Evolutionary conservation across 2,329 filamentous ascomycete species (phyloP).

Genomic region (Fusarium sterilihyphosum): DNA sequence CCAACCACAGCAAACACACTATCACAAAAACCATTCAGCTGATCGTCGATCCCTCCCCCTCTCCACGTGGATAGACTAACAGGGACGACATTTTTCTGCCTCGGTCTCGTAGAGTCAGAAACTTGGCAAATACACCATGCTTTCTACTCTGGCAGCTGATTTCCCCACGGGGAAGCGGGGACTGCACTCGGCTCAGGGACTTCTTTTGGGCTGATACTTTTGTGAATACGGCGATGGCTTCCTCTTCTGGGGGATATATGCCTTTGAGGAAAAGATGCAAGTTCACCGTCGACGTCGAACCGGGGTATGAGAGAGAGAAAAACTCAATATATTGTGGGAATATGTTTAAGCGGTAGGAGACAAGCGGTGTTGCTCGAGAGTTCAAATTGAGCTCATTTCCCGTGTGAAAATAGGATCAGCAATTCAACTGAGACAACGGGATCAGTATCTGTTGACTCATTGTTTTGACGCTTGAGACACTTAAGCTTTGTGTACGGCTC

Average conservation of each 20-base stretch:
- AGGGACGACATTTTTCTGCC: background rate
- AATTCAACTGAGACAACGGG: slow-evolving; percentile 16
- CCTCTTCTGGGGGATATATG: slow-evolving; percentile 30
- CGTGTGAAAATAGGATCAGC: background rate
- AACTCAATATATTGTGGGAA: background rate
- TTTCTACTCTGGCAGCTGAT: background rate
- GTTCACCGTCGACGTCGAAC: slow-evolving; percentile 16
- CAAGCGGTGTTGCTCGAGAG: background rate
- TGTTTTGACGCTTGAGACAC: background rate
- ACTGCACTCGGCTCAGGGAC: slow-evolving; percentile 7
- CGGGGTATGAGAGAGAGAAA: background rate
- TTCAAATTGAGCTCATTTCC: slow-evolving; percentile 39
- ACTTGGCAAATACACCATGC: background rate
- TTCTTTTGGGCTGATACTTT: slow-evolving; percentile 28
- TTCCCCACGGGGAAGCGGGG: slow-evolving; percentile 36
- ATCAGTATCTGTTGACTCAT: background rate
- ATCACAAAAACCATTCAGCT: slow-evolving; percentile 19
- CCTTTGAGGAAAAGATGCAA: background rate
- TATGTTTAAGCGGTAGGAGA: background rate
- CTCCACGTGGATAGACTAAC: slow-evolving; percentile 13
- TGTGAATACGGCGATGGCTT: slow-evolving; percentile 34
- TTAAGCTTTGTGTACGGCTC: background rate
- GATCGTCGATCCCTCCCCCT: slow-evolving; percentile 24
- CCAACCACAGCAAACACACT: slow-evolving; percentile 24
- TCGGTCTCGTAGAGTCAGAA: slow-evolving; percentile 18